Conservation (phyloP, 257 asterid species). For the Echium plantagineum region DNA sequence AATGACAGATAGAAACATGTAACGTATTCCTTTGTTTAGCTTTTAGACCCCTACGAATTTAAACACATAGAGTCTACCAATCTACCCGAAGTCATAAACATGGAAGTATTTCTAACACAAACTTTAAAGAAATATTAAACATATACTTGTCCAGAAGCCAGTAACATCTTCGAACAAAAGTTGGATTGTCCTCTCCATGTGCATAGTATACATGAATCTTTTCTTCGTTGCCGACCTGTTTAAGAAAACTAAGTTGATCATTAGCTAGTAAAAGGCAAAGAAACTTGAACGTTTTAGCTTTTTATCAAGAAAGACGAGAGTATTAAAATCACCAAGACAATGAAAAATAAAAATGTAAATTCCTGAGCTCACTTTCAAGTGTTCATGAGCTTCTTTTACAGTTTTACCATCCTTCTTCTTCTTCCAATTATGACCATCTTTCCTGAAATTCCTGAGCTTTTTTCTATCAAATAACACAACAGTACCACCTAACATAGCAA, state of each 20-base stretch:
- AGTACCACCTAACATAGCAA: constrained; percentile 58
- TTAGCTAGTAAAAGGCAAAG: neutral
- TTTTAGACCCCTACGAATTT: too few species aligned
- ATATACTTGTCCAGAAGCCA: constrained; percentile 98
- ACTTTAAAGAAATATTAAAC: neutral
- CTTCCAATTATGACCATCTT: constrained; percentile 97
- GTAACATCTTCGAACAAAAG: constrained; percentile 97
- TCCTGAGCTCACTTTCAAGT: constrained; percentile 52
- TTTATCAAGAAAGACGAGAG: neutral
- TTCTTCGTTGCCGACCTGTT: constrained; percentile 85
- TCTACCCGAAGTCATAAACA: neutral
- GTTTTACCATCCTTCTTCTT: constrained; percentile 96
- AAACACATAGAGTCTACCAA: neutral
- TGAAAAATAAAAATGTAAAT: too few species aligned
- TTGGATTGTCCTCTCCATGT: constrained; percentile 82
- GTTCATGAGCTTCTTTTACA: constrained; percentile 97
- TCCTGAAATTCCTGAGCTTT: constrained; percentile 91
- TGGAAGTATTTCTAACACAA: neutral
- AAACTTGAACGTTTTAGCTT: neutral
- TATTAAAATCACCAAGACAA: neutral
- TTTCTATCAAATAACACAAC: constrained; percentile 86
- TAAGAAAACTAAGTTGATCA: constrained; percentile 8
- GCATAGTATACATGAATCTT: constrained; percentile 98
- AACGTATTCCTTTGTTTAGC: too few species aligned
- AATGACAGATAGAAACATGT: neutral